Evolutionary conservation across 2,329 filamentous ascomycete genomes (phyloP).

Genomic region (Fusarium acutatum): DNA sequence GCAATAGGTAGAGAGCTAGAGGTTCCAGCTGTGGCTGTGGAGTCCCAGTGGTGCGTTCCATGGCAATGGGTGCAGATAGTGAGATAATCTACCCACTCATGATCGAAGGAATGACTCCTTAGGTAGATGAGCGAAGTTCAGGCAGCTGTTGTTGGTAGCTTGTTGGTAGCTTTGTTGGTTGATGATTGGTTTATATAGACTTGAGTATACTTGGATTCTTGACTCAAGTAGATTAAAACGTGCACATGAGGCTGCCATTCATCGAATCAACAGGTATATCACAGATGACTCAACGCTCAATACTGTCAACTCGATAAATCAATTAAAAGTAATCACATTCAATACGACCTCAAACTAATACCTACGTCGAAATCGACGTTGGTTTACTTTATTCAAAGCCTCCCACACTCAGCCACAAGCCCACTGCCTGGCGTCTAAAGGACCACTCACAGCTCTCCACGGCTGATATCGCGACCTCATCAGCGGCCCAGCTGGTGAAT

Average conservation of each 20-base stretch:
- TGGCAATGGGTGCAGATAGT: background rate
- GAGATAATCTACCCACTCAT: background rate
- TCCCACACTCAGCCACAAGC: conserved; percentile 35
- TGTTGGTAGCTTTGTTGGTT: background rate
- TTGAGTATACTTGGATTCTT: background rate
- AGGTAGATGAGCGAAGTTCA: conserved; percentile 10
- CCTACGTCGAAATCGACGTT: conserved; percentile 6
- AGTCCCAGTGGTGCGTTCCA: conserved; percentile 3
- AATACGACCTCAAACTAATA: background rate
- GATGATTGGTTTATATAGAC: background rate
- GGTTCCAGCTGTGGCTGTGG: conserved; percentile 31
- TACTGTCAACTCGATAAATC: background rate
- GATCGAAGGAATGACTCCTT: conserved; percentile 14
- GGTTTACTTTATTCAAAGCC: conserved; percentile 34
- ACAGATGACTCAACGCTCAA: background rate
- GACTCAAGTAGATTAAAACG: background rate
- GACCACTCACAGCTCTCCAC: conserved; percentile 34
- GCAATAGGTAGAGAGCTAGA: background rate
- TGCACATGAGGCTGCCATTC: background rate
- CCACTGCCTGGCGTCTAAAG: conserved; percentile 29
- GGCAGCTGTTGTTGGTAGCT: too few relatives aligned
- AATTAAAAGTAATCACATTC: background rate
- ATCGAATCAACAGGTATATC: background rate
- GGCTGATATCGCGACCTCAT: conserved; percentile 23
- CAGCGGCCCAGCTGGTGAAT: conserved; percentile 5